Percentiles rank a stretch among this genome's conserved stretches.
phyloP scores from a whole-genome alignment of 495 filamentous ascomycete genomes.

The Talaromyces ruber region DNA sequence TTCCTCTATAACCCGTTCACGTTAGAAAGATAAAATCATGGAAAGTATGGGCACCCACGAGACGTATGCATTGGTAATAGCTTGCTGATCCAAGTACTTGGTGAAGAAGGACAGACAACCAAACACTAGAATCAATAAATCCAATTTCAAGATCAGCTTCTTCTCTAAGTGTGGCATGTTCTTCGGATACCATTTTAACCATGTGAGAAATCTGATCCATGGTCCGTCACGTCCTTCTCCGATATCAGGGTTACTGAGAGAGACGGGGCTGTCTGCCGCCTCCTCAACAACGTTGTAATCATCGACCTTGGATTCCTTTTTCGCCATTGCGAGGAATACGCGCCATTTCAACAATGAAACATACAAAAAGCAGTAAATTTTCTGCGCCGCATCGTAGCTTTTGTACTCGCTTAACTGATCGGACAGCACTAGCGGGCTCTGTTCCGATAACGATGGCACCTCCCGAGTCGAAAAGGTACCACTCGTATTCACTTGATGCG shows the following conservation, averaged over 20 bases:
- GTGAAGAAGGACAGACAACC: conserved; percentile 23
- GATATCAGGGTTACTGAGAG: neutral
- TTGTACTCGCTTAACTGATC: neutral
- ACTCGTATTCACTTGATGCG: neutral
- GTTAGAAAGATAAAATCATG: neutral
- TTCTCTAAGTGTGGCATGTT: conserved; percentile 19
- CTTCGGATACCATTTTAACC: conserved; percentile 19
- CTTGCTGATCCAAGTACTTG: conserved; percentile 26
- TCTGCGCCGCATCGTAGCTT: neutral
- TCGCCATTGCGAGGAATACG: neutral
- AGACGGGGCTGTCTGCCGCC: neutral
- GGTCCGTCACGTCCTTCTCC: neutral
- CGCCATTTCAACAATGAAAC: neutral
- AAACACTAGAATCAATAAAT: conserved; percentile 11
- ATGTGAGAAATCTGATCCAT: conserved; percentile 20
- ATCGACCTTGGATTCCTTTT: neutral
- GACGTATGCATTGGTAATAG: conserved; percentile 26
- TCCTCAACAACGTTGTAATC: neutral
- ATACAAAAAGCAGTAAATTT: neutral
- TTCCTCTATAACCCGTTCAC: neutral
- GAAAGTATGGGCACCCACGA: conserved; percentile 12
- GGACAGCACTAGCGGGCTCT: neutral
- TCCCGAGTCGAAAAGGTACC: neutral
- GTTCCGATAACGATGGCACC: neutral
- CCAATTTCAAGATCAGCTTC: conserved; percentile 13